These are phyloP conservation scores for Colletotrichum gigasporum DNA, from an alignment of 2,329 filamentous ascomycete species.

Conservation along the genomic window DNA sequence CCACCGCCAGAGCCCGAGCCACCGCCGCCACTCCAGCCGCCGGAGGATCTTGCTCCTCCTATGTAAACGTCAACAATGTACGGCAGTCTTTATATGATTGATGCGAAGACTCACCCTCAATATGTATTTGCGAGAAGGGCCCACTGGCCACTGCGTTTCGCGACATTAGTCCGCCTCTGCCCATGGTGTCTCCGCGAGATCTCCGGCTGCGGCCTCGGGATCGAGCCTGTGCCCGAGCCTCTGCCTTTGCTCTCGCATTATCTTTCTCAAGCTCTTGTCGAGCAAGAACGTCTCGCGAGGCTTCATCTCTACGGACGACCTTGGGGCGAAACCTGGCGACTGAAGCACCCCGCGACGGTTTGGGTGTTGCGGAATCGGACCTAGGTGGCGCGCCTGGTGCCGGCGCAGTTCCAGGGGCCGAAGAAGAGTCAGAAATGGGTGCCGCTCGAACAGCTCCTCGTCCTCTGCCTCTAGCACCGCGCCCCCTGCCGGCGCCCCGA, in stretches of 20 bases:
- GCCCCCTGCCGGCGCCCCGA: constrained; percentile 30
- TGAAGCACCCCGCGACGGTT: constrained; percentile 46
- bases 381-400: constrained; percentile 12
- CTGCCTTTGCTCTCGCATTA: constrained; percentile 34
- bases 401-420: constrained; percentile 2
- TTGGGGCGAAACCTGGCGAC: constrained; percentile 57
- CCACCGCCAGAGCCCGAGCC: constrained; percentile 38
- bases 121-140: constrained; percentile 44
- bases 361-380: constrained; percentile 42
- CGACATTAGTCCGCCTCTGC: constrained; percentile 49
- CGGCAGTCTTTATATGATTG: no score
- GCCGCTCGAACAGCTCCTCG: constrained; percentile 16
- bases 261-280: constrained; percentile 54
- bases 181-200: constrained; percentile 56
- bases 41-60: constrained; percentile 31
- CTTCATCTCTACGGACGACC: constrained; percentile 59
- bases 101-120: constrained; percentile 23
- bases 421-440: constrained; percentile 12
- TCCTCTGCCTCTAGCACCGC: constrained; percentile 30
- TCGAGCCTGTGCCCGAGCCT: constrained; percentile 31
- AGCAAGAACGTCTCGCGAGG: constrained; percentile 57
- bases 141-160: constrained; percentile 48
- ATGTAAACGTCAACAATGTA: background rate
- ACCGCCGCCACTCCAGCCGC: constrained; percentile 31
- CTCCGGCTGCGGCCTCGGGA: constrained; percentile 47